Percentiles rank a stretch among this genome's conserved stretches.
Conservation (phyloP, 768 basidiomycete genomes). For the Lentinus tigrinus region DNA sequence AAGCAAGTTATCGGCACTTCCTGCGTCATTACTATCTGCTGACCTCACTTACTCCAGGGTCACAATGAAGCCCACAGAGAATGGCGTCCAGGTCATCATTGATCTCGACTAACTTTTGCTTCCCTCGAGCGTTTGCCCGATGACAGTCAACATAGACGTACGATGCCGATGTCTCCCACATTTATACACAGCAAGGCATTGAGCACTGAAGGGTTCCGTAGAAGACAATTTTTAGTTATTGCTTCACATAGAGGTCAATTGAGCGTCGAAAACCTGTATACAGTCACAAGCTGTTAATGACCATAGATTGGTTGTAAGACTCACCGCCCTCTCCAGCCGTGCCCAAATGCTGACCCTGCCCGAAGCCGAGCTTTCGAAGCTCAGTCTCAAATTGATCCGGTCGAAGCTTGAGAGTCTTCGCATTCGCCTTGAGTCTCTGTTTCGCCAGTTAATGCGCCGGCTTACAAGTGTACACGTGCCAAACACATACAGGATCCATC, state of each 20-base stretch:
- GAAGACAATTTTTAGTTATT: constrained; percentile 3
- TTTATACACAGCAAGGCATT: neutral
- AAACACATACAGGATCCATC: constrained; percentile 51
- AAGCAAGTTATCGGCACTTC: constrained; percentile 38
- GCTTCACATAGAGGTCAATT: constrained; percentile 61
- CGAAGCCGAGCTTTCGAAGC: constrained; percentile 64
- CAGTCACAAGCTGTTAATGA: neutral
- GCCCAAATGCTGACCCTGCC: constrained; percentile 45
- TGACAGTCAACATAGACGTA: neutral
- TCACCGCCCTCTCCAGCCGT: constrained; percentile 64
- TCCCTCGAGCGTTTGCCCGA: neutral
- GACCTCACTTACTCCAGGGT: constrained; percentile 19
- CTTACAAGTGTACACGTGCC: neutral
- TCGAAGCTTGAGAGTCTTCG: constrained; percentile 51
- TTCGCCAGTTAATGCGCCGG: neutral
- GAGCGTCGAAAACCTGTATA: constrained; percentile 57
- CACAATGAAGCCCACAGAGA: constrained; percentile 30
- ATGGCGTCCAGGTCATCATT: constrained; percentile 48
- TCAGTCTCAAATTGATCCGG: constrained; percentile 62
- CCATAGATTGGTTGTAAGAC: constrained; percentile 15
- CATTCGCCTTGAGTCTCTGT: constrained; percentile 61
- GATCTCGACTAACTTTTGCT: constrained; percentile 30
- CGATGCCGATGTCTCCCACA: neutral
- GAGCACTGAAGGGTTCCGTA: neutral
- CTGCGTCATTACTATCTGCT: neutral